phyloP scores from a whole-genome alignment of 768 basidiomycete species.

The Xerocomus spinulosus region DNA sequence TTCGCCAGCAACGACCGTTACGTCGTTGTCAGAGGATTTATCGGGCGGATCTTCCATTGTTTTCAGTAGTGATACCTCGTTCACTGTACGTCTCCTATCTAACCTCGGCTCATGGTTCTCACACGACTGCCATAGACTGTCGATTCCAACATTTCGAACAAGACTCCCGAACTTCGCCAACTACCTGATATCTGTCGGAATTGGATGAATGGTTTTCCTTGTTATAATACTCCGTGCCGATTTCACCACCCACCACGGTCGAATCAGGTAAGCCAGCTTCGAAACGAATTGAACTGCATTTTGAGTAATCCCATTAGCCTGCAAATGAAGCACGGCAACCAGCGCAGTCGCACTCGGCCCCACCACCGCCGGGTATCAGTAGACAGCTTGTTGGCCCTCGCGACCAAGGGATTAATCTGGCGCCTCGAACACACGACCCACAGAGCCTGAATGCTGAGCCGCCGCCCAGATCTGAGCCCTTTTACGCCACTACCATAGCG shows the following conservation, averaged over 20 bases:
- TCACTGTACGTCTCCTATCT: constrained; percentile 12
- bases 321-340: not conserved
- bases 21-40: constrained; percentile 17
- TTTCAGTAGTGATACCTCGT: constrained; percentile 15
- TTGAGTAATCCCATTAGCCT: constrained; percentile 2
- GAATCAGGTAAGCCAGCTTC: constrained; percentile 6
- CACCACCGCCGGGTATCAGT: not conserved
- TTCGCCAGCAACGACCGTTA: constrained; percentile 10
- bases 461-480: constrained; percentile 12
- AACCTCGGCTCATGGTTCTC: not conserved
- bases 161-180: not conserved
- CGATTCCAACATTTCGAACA: constrained; percentile 8
- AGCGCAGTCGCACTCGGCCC: not conserved
- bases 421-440: not conserved
- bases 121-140: constrained; percentile 16
- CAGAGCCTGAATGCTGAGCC: constrained; percentile 1
- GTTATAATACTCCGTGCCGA: not conserved
- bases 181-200: not conserved
- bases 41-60: constrained; percentile 10
- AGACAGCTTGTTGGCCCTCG: not conserved
- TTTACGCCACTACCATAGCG: constrained; percentile 37
- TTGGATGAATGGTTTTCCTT: not conserved
- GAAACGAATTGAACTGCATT: not conserved
- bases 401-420: not conserved
- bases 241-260: constrained; percentile 8